These are phyloP conservation scores for Salix caprea DNA, from an alignment of 345 rosid genomes.

Conservation along the genomic window DNA sequence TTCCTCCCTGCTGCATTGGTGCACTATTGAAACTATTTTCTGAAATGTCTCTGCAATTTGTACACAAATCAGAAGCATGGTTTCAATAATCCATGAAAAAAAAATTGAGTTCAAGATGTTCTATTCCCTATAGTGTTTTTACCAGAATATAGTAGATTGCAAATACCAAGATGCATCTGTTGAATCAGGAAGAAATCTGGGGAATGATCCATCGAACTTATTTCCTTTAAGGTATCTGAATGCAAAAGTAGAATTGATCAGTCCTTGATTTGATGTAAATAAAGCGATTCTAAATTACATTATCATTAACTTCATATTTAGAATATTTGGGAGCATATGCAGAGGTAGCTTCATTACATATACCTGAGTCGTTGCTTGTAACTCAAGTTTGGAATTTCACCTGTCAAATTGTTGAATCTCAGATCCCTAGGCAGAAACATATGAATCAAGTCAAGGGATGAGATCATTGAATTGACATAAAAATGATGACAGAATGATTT, in stretches of 20 bases:
- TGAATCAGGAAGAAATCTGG: not conserved
- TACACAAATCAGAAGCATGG: not conserved
- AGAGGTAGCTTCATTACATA: not conserved
- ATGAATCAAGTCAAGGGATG: not conserved
- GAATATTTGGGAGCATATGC: not conserved
- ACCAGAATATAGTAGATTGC: not conserved
- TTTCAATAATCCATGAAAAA: too few relatives aligned
- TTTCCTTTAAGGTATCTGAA: not conserved
- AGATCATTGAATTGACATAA: not conserved
- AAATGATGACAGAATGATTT: too few relatives aligned
- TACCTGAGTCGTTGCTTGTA: not conserved
- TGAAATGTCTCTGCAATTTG: not conserved
- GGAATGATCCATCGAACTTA: not conserved
- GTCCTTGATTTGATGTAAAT: not conserved
- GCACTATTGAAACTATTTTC: not conserved
- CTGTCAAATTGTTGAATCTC: constrained; percentile 4
- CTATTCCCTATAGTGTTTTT: not conserved
- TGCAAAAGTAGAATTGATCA: not conserved
- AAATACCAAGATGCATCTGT: not conserved
- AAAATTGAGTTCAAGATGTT: not conserved
- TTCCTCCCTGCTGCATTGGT: not conserved
- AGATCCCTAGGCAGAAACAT: not conserved
- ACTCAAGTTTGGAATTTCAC: not conserved
- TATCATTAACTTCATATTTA: not conserved
- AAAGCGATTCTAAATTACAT: not conserved